Base-by-base conservation (phyloP, 768 basidiomycete genomes). In the Hemileccinum rubropunctum region DNA sequence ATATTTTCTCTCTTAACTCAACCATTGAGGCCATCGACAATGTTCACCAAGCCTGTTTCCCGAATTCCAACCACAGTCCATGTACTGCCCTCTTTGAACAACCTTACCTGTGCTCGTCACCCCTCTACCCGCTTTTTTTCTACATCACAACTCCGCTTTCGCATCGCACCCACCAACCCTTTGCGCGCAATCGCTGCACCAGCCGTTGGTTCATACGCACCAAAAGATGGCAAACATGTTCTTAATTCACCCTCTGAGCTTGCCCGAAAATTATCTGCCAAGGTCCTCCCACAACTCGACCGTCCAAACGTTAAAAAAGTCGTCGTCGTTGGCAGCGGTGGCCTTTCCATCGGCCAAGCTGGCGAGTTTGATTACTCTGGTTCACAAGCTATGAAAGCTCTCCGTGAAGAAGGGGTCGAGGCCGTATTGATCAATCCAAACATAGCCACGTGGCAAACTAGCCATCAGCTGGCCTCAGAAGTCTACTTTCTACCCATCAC, bases 311-410 rank as follows among this genome's bases (percentile, higher is more conserved):
- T 98, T 45, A 83, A 88, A 69, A 94, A 93, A 63, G 97, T 98
- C 45, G 81, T 98, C 58, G 92, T 98, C 53, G 93, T 99, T 20
- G 97, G 97, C 51, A 89, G 86, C 58, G 97, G 97, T 58, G 97
- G 97, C 47, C 83, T 99, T 40, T 88, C 85, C 61, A 99, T 99
- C 50, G 97, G 97, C 26, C 97, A 99, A 70, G 97, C 97, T 5
- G 97, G 97, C 69, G 97, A 99, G 73, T 99, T 99, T 70, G 97
- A 99, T 69, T 99, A 99, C 68, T 98, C 95, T 17, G 97, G 97
- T 40, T 98, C 95, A 6, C 97, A 99, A 71, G 97, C 97, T 10
- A 83, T 99, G 71, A 98, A 99, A 69, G 97, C 97, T 14, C 84
- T 99, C 45, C 83, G 86, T 59, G 97, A 99, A 70, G 92, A 95